These are phyloP conservation scores for Lanmaoa pseudosensibilis DNA, from an alignment of 768 basidiomycete genomes.

Conservation along the genomic window DNA sequence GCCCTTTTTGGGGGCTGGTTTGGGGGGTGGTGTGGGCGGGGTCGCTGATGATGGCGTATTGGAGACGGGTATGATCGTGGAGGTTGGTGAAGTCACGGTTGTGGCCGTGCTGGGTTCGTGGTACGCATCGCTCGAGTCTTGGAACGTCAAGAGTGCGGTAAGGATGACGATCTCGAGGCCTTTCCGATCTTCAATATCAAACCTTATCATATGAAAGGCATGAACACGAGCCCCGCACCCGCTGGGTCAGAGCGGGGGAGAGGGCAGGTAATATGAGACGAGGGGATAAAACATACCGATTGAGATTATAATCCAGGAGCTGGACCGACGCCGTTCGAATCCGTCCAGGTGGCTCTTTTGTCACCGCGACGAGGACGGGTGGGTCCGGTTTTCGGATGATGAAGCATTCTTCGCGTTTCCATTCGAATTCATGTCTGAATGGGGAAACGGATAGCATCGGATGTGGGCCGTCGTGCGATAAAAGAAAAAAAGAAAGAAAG, in stretches of 20 bases:
- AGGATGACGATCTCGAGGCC: slow-evolving; percentile 82
- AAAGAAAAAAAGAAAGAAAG: no score
- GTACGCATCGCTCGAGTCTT: slow-evolving; percentile 62
- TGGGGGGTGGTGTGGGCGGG: slow-evolving; percentile 51
- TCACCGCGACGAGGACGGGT: slow-evolving; percentile 79
- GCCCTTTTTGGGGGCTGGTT: slow-evolving; percentile 63
- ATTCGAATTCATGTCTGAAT: slow-evolving; percentile 77
- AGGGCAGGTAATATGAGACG: neutral
- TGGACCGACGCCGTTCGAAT: slow-evolving; percentile 68
- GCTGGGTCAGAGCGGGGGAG: neutral
- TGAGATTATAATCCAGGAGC: slow-evolving; percentile 82
- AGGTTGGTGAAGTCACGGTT: slow-evolving; percentile 1
- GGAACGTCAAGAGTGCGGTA: slow-evolving; percentile 74
- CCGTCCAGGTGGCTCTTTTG: slow-evolving; percentile 69
- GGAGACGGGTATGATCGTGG: neutral
- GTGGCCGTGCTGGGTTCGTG: slow-evolving; percentile 36
- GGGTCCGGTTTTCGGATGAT: slow-evolving; percentile 85
- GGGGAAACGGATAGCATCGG: neutral
- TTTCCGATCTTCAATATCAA: slow-evolving; percentile 83
- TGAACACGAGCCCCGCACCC: neutral
- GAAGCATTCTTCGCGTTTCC: slow-evolving; percentile 82
- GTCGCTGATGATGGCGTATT: slow-evolving; percentile 5
- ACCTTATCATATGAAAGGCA: slow-evolving; percentile 42
- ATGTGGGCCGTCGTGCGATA: slow-evolving; percentile 46
- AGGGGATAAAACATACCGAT: slow-evolving; percentile 46